These are phyloP conservation scores for Helminthosporium solani DNA, from an alignment of 2,329 filamentous ascomycete genomes.

Conservation along the genomic window DNA sequence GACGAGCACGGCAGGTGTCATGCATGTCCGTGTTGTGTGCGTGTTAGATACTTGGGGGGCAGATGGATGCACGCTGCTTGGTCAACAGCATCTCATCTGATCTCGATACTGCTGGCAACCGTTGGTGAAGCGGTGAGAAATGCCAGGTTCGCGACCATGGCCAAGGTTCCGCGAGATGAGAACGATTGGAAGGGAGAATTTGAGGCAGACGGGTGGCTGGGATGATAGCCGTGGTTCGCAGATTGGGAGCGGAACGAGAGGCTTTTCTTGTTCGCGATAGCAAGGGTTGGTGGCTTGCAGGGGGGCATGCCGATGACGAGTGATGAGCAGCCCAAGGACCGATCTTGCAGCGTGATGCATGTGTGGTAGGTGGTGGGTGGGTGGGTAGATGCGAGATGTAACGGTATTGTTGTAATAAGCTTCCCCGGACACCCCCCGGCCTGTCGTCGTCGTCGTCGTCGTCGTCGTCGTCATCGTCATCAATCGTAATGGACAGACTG, in stretches of 20 bases:
- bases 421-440: background rate
- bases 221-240: conserved; percentile 14
- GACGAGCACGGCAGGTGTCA: background rate
- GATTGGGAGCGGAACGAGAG: conserved; percentile 1
- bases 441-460: background rate
- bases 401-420: background rate
- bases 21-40: background rate
- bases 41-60: no score
- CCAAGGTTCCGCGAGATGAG: no score
- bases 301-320: no score
- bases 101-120: conserved; percentile 12
- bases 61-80: no score
- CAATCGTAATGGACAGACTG: no score
- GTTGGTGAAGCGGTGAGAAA: background rate
- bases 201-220: background rate
- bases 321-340: no score
- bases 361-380: no score
- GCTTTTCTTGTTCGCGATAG: background rate
- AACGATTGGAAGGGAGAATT: conserved; percentile 7
- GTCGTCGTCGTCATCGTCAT: no score
- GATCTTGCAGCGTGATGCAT: no score
- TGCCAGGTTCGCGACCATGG: background rate
- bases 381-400: background rate
- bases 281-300: conserved; percentile 1
- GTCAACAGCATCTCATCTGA: no score